Evolutionary conservation across 2,329 filamentous ascomycete genomes (phyloP), one percentile per base, ranked within the genome.

Genomic region (Raffaelea deltoideospora): DNA sequence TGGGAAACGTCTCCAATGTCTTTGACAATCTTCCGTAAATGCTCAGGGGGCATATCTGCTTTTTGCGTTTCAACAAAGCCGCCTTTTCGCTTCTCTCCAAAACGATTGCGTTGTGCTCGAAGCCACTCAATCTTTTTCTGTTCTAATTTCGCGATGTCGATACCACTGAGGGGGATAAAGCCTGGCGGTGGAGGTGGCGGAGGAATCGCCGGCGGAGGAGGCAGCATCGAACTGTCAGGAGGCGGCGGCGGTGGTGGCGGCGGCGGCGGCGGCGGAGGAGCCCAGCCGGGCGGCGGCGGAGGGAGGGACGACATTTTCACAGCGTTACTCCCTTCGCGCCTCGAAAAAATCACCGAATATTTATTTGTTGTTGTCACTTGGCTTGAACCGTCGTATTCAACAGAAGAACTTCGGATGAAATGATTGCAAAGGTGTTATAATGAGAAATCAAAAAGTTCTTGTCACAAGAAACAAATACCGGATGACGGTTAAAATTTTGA

Each of bases 121-220:
- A 96, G 67, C 92, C 92, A 98, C 77, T 95, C 87, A 57, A 86
- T 93, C 71, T 96, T 98, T 71, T 96, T 98, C 60, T 95, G 84
- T 40, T 87, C 84, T 53, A 95, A 93, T 63, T 98, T 98, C 36
- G 86, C 86, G 51, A 84, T 70, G 46, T 87, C 83, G 31, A 86
- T 79, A 53, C 96, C 79, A 47, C 76, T 70, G 19, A 79, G 73
- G 31, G 86, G 85, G 44, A 76, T 76, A 57, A 86, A 92, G 29
- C 85, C 85, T 20, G 86, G 86, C 19, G 87, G 86, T 37, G 86
- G 85, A 44, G 87, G 86, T 37, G 81, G 64, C 27, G 68, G 65
- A 28, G 68, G 65, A 22, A 59, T 59, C 31, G 65, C 59, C 2
- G 69, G 68, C 18, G 70, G 70, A 27, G 70, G 69, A 43, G 70